These are phyloP conservation scores for Casuarina equisetifolia DNA, from an alignment of 306 rosid species.

Conservation along the genomic window DNA sequence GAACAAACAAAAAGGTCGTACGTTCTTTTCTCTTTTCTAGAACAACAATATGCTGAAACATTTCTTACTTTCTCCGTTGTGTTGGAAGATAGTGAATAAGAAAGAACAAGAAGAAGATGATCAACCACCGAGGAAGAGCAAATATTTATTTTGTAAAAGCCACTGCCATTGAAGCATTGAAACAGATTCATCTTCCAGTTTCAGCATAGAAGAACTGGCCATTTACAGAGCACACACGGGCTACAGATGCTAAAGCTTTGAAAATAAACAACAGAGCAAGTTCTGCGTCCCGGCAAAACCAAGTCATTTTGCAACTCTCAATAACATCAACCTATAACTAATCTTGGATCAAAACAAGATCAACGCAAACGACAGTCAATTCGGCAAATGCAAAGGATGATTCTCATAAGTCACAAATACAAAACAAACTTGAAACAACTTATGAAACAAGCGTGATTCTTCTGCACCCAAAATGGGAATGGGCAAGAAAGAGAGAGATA, in stretches of 20 bases:
- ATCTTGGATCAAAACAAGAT: constrained; percentile 13
- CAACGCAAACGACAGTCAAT: constrained; percentile 30
- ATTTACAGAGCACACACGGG: background rate
- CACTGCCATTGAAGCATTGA: background rate
- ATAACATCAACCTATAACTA: constrained; percentile 19
- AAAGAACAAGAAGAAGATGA: too few species aligned
- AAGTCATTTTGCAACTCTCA: constrained; percentile 17
- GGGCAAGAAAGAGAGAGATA: constrained; percentile 15
- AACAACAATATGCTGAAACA: too few species aligned
- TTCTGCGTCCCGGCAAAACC: background rate
- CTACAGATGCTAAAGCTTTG: background rate
- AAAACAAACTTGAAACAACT: constrained; percentile 42
- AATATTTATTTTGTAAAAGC: background rate
- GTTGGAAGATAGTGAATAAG: too few species aligned
- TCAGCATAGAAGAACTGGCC: background rate
- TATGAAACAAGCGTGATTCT: constrained; percentile 26
- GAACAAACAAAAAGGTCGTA: too few species aligned
- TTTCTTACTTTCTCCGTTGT: too few species aligned
- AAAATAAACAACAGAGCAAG: background rate
- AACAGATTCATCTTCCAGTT: background rate
- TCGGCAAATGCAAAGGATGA: constrained; percentile 18
- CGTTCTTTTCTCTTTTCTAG: too few species aligned
- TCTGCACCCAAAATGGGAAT: constrained; percentile 38
- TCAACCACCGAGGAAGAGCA: background rate
- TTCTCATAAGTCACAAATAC: constrained; percentile 33